Conservation (phyloP, 164 flowering plant species). For the Liriodendron chinense region DNA sequence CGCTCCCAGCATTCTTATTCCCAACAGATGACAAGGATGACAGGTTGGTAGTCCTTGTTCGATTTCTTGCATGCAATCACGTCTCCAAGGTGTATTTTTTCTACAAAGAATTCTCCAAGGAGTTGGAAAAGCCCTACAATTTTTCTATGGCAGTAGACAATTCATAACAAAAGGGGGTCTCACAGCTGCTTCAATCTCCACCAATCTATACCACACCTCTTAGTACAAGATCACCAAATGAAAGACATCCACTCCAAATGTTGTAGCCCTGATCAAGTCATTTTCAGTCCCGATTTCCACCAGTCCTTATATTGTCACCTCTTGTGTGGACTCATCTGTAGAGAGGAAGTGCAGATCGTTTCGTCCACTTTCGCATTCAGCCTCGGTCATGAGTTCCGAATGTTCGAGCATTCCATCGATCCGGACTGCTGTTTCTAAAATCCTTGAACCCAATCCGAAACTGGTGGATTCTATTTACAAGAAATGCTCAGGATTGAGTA, state of each 20-base stretch:
- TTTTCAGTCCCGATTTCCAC: conserved; percentile 76
- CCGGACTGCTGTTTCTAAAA: conserved; percentile 60
- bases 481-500: conserved; percentile 55
- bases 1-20: no score
- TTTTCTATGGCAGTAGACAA: conserved; percentile 84
- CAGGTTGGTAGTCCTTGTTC: no score
- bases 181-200: conserved; percentile 73
- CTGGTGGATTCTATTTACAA: conserved; percentile 52
- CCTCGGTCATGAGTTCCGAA: conserved; percentile 69
- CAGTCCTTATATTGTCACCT: conserved; percentile 87
- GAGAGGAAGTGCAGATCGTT: conserved; percentile 63
- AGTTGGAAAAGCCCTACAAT: no score
- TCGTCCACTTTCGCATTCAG: conserved; percentile 82
- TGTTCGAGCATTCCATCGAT: conserved; percentile 68
- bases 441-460: conserved; percentile 70
- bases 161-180: conserved; percentile 74
- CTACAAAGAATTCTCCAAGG: no score
- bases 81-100: no score
- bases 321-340: conserved; percentile 67
- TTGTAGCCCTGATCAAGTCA: conserved; percentile 93
- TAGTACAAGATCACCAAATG: conserved; percentile 56
- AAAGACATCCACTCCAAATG: conserved; percentile 47
- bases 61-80: no score
- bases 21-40: no score
- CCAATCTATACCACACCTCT: conserved; percentile 59